A percentile compares a stretch with the other conserved stretches of the same genome.
These are phyloP conservation scores for Lactarius pseudohatsudake DNA, from an alignment of 768 basidiomycete species.

Conservation along the genomic window DNA sequence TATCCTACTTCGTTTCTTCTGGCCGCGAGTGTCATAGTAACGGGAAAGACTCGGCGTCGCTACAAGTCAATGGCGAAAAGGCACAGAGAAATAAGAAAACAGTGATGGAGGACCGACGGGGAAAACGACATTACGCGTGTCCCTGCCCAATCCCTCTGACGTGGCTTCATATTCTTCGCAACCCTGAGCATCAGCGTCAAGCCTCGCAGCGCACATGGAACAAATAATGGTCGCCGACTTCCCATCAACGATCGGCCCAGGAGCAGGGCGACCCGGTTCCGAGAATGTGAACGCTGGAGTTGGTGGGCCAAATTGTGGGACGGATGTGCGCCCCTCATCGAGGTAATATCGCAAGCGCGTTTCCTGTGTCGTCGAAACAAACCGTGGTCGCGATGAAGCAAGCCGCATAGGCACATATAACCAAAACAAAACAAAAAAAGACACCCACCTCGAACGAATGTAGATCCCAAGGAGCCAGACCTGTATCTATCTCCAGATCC, in stretches of 20 bases:
- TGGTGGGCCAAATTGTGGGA: neutral
- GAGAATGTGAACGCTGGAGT: neutral
- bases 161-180: neutral
- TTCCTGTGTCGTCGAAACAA: neutral
- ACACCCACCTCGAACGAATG: neutral
- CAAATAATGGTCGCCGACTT: neutral
- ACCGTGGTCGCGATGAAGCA: neutral
- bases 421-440: neutral
- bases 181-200: neutral
- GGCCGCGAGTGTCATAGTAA: neutral
- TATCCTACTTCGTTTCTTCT: neutral
- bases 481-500: neutral
- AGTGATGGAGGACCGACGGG: neutral
- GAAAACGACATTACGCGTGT: neutral
- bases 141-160: neutral
- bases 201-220: slow-evolving; percentile 8
- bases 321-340: neutral
- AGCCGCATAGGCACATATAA: neutral
- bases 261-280: neutral
- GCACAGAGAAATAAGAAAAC: neutral
- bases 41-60: neutral
- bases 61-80: neutral
- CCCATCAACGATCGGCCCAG: neutral
- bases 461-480: neutral
- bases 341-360: slow-evolving; percentile 9